Conservation (phyloP, 2,329 filamentous ascomycete genomes). For the Cladosporium sp. region DNA sequence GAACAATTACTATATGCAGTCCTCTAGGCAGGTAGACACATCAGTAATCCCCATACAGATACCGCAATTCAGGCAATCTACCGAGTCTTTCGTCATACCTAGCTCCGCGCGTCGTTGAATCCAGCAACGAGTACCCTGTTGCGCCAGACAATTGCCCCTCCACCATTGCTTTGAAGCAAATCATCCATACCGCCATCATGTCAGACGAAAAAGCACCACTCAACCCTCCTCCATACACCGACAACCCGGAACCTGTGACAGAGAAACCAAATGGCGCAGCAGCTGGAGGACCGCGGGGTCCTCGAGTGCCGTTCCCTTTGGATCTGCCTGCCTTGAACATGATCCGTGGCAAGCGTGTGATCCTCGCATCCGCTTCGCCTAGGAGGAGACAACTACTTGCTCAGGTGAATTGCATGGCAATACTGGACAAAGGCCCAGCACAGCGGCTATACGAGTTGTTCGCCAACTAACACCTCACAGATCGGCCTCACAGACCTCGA, state of each 20-base stretch:
- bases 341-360: conserved; percentile 73
- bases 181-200: conserved; percentile 17
- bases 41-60: too few relatives aligned
- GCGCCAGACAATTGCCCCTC: not conserved
- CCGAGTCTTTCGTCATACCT: conserved; percentile 6
- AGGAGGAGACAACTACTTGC: conserved; percentile 76
- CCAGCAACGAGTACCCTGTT: not conserved
- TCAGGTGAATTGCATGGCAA: conserved; percentile 46
- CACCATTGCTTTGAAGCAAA: not conserved
- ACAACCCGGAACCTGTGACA: conserved; percentile 9
- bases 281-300: conserved; percentile 25
- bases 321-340: conserved; percentile 73
- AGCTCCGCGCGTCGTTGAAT: conserved; percentile 6
- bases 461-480: conserved; percentile 37
- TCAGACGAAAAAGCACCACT: conserved; percentile 33
- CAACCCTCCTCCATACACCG: conserved; percentile 44
- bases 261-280: conserved; percentile 20
- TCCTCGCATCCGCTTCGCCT: conserved; percentile 87
- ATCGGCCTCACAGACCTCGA: conserved; percentile 79
- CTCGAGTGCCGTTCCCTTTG: conserved; percentile 60
- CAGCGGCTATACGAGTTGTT: too few relatives aligned
- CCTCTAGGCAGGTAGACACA: too few relatives aligned
- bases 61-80: too few relatives aligned
- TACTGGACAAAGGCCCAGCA: not conserved
- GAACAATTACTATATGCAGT: too few relatives aligned